Base-by-base conservation (phyloP, 805 yeast species). In the Ogataea corticis region DNA sequence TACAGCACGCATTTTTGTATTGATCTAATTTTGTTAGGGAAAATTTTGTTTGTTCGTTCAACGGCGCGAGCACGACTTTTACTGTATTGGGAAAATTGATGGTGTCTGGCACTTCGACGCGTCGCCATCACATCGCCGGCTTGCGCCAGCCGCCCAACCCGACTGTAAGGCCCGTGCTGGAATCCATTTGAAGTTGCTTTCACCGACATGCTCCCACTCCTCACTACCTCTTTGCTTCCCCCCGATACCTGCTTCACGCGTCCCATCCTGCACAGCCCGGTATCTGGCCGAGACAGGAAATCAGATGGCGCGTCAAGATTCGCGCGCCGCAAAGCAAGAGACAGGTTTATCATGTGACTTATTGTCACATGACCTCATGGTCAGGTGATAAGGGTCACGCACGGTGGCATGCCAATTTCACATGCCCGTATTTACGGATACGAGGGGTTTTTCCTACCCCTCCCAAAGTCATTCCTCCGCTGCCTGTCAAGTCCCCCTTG, bases 41-140 rank as follows among this genome's bases (percentile, higher is more conserved):
- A 39, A 38, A 31, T 15, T 47, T 42, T 37, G 32, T 42, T 40
- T 38, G 38, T 14, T 21, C 25, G 25, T 9, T 21, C 25, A 21
- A 21, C 30, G 28, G 29, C 12, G 16, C 21, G 29, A 41, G 17
- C 51, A 46, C 48, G 50, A 50, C 49, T 38, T 32, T 35, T 50
- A 21, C 54, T 45, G 14, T 2, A 38, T 51, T 46, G 40, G 51
- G 51, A 49, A 52, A 41, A 50, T 44, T 49, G 45, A 37, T 31
- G 38, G 38, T 33, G 19, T 7, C 7, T 6, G 13, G 31, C 31
- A 11, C 31, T 6, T 28, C 31, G 9, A 21, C 31, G 31, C 31
- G 14, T 11, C 31, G 14, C n/a, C n/a, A n/a, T n/a, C n/a, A n/a
- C 28, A 7, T 25, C 28, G 11, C 28, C 18, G 41, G 9, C 15